A percentile compares a stretch with the other conserved stretches of the same genome.
phyloP scores from a whole-genome alignment of 2,329 filamentous ascomycete species.

The Apiospora rasikravindrae region DNA sequence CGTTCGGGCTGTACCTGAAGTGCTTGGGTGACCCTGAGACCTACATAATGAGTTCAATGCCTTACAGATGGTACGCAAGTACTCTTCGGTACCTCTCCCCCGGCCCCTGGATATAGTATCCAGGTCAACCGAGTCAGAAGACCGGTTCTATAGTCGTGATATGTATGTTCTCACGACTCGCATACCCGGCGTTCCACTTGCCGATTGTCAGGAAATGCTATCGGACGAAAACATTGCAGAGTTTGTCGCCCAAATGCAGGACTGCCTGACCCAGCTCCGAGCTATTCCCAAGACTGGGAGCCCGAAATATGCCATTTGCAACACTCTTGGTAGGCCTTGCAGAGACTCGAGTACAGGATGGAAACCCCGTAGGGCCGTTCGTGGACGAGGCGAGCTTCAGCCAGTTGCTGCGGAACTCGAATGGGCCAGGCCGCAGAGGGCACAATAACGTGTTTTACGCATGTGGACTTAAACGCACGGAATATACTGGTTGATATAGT shows the following conservation, averaged over 20 bases:
- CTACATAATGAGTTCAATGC: background rate
- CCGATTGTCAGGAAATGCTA: conserved; percentile 30
- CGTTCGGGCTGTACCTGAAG: background rate
- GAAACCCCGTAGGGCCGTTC: conserved; percentile 34
- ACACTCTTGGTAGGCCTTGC: conserved; percentile 35
- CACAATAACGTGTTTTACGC: conserved; percentile 32
- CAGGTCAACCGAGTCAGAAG: background rate
- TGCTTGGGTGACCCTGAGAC: background rate
- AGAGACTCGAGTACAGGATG: conserved; percentile 37
- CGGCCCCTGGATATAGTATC: background rate
- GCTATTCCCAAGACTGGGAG: conserved; percentile 29
- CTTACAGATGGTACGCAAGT: background rate
- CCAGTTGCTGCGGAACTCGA: conserved; percentile 34
- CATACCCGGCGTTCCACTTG: conserved; percentile 30
- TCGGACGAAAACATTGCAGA: conserved; percentile 32
- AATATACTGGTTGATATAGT: background rate
- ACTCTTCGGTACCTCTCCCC: background rate
- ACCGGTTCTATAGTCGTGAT: background rate
- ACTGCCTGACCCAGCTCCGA: conserved; percentile 36
- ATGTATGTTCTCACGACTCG: background rate
- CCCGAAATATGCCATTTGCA: conserved; percentile 34
- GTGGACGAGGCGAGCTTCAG: conserved; percentile 40
- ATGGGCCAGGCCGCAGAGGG: conserved; percentile 37
- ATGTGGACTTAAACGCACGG: background rate
- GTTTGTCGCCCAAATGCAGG: conserved; percentile 33